Evolutionary conservation across 345 rosid genomes (phyloP).

Genomic region (Salix udensis): DNA sequence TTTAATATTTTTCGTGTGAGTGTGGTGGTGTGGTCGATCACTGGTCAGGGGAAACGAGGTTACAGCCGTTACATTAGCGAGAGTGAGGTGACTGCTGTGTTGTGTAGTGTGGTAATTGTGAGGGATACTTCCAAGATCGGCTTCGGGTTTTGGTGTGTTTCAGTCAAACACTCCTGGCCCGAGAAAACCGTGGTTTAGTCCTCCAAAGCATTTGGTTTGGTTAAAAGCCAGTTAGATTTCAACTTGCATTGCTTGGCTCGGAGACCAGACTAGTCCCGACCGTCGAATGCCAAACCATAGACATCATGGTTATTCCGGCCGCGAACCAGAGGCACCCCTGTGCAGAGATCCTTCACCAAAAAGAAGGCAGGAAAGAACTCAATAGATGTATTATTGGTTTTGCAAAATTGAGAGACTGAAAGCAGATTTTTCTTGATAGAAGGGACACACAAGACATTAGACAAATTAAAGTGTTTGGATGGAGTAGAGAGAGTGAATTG

Average conservation of each 20-base stretch:
- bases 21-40: neutral
- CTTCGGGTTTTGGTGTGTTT: constrained; percentile 35
- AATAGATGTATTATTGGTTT: too few relatives aligned
- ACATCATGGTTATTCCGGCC: too few relatives aligned
- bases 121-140: constrained; percentile 26
- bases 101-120: neutral
- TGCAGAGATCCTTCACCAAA: too few relatives aligned
- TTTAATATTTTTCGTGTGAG: neutral
- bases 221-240: neutral
- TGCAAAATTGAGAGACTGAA: too few relatives aligned
- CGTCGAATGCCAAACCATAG: neutral
- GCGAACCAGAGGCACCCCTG: too few relatives aligned
- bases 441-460: too few relatives aligned
- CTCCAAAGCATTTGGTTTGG: constrained; percentile 42
- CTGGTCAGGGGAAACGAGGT: neutral
- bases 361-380: too few relatives aligned
- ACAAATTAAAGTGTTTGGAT: too few relatives aligned
- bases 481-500: too few relatives aligned
- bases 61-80: constrained; percentile 16
- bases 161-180: constrained; percentile 77
- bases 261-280: neutral
- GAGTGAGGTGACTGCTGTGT: neutral
- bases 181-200: constrained; percentile 75
- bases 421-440: too few relatives aligned
- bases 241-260: neutral